phyloP scores from a whole-genome alignment of 2,329 filamentous ascomycete species.

The Phaeoacremonium minimum region DNA sequence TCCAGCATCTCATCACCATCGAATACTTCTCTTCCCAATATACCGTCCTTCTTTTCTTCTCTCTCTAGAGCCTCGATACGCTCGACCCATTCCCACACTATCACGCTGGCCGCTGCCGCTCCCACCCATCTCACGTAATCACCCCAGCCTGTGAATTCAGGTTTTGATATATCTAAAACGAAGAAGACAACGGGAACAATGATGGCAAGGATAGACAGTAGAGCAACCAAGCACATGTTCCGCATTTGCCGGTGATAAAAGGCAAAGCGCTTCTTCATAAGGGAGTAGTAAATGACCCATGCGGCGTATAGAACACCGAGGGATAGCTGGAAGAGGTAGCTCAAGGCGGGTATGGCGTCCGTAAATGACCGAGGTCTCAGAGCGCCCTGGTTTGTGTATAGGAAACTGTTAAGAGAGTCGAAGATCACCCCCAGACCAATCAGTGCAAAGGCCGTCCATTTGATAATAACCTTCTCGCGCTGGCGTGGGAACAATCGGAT shows the following conservation, averaged over 20 bases:
- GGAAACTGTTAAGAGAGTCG: slow-evolving; percentile 85
- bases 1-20: slow-evolving; percentile 93
- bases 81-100: slow-evolving; percentile 98
- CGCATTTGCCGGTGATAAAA: slow-evolving; percentile 90
- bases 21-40: slow-evolving; percentile 84
- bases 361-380: slow-evolving; percentile 71
- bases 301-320: slow-evolving; percentile 85
- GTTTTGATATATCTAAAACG: slow-evolving; percentile 81
- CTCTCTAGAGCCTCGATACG: slow-evolving; percentile 88
- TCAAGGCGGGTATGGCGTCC: slow-evolving; percentile 85
- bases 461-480: slow-evolving; percentile 96
- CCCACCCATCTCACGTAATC: slow-evolving; percentile 97
- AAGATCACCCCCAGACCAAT: slow-evolving; percentile 90
- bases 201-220: slow-evolving; percentile 75
- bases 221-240: slow-evolving; percentile 77
- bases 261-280: slow-evolving; percentile 88
- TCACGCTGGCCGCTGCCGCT: slow-evolving; percentile 88
- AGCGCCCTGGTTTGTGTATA: slow-evolving; percentile 44
- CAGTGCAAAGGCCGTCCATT: slow-evolving; percentile 94
- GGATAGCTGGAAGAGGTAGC: slow-evolving; percentile 84
- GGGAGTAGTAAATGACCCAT: slow-evolving; percentile 88
- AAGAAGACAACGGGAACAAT: slow-evolving; percentile 91
- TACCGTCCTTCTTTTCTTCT: slow-evolving; percentile 91
- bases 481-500: slow-evolving; percentile 95
- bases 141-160: slow-evolving; percentile 85